Evolutionary conservation across 2,329 filamentous ascomycete species (phyloP).

Genomic region (Cladosporium sphaerospermum): DNA sequence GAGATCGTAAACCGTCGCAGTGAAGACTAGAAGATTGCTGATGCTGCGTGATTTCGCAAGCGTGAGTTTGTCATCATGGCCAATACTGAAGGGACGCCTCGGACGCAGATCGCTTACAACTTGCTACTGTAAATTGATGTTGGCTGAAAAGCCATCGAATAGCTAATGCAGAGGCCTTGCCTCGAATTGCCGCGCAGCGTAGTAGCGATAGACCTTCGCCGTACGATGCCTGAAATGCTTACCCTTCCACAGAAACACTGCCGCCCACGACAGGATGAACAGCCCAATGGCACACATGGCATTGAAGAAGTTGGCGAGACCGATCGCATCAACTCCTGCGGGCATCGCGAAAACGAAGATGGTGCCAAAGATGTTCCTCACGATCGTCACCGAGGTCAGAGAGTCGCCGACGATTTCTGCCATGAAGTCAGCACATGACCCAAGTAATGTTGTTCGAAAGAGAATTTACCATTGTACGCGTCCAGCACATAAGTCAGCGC

Average conservation of each 20-base stretch:
- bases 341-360: constrained; percentile 43
- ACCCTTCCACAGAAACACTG: constrained; percentile 30
- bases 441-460: neutral
- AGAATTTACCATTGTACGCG: constrained; percentile 31
- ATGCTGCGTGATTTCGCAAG: too few species aligned
- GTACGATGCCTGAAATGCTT: constrained; percentile 30
- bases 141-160: neutral
- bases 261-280: constrained; percentile 26
- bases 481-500: constrained; percentile 37
- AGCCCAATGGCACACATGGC: constrained; percentile 33
- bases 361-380: constrained; percentile 40
- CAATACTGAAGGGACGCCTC: too few species aligned
- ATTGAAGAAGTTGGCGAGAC: constrained; percentile 38
- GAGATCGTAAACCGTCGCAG: neutral
- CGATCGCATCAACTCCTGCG: constrained; percentile 36
- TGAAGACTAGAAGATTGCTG: too few species aligned
- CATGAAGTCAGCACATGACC: constrained; percentile 10
- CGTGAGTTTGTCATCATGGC: too few species aligned
- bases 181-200: constrained; percentile 30
- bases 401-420: constrained; percentile 43
- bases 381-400: constrained; percentile 40
- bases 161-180: constrained; percentile 19
- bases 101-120: too few species aligned
- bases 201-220: constrained; percentile 31
- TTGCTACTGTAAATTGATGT: too few species aligned